Conservation (phyloP, 805 yeast species). For the Babjeviella inositovora region DNA sequence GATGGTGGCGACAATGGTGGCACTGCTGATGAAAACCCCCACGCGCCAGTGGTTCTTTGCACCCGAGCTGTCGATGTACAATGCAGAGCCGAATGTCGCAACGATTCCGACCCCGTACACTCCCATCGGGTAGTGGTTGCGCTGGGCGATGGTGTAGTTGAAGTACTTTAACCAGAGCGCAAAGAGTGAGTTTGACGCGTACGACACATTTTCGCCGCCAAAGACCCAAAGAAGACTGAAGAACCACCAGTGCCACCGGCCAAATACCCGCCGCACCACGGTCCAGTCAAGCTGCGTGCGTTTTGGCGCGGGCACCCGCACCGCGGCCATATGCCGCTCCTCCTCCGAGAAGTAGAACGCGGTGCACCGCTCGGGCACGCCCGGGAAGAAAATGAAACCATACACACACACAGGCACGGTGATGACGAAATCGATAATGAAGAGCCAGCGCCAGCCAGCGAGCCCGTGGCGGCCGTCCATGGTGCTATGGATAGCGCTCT, state of each 20-base stretch:
- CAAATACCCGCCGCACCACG: conserved; percentile 24
- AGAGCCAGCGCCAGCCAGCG: conserved; percentile 57
- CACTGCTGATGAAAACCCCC: conserved; percentile 22
- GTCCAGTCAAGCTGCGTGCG: conserved; percentile 10
- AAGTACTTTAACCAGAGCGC: conserved; percentile 26
- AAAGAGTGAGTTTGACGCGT: conserved; percentile 25
- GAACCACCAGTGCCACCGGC: conserved; percentile 42
- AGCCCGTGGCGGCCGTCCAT: conserved; percentile 31
- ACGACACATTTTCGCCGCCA: conserved; percentile 32
- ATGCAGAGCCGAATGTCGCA: conserved; percentile 23
- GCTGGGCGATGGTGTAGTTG: conserved; percentile 21
- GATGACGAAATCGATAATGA: conserved; percentile 41
- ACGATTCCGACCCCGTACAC: conserved; percentile 32
- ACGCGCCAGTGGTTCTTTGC: conserved; percentile 33
- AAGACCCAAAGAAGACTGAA: conserved; percentile 34
- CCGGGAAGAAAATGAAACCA: conserved; percentile 46
- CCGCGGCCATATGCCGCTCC: conserved; percentile 21
- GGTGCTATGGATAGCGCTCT: conserved; percentile 30
- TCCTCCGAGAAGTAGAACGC: conserved; percentile 18
- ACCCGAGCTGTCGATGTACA: conserved; percentile 23
- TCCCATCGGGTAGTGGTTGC: conserved; percentile 41
- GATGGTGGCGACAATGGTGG: conserved; percentile 28
- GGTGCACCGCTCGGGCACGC: conserved; percentile 25
- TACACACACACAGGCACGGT: conserved; percentile 41
- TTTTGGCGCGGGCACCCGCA: conserved; percentile 20